phyloP scores from a whole-genome alignment of 2,329 filamentous ascomycete genomes.

The Fusarium ramigenum region DNA sequence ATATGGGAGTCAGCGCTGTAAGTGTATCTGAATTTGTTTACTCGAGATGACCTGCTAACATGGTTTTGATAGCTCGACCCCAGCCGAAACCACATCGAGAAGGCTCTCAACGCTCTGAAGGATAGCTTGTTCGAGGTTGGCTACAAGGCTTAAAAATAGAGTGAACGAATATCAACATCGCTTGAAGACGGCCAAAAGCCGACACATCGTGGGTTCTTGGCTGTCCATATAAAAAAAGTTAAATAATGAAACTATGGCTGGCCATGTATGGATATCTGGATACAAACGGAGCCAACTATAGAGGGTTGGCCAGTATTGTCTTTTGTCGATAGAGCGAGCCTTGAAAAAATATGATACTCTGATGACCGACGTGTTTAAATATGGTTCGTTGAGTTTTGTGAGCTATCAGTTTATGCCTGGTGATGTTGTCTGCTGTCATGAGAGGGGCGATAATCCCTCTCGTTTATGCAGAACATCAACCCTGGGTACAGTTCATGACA shows the following conservation, averaged over 20 bases:
- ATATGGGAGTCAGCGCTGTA: constrained; percentile 94
- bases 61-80: constrained; percentile 69
- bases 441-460: not conserved
- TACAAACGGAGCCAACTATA: constrained; percentile 21
- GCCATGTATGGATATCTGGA: constrained; percentile 16
- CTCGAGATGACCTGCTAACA: constrained; percentile 30
- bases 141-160: constrained; percentile 53
- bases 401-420: constrained; percentile 1
- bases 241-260: constrained; percentile 27
- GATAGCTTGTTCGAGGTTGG: constrained; percentile 79
- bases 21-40: constrained; percentile 45
- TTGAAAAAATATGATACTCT: constrained; percentile 17
- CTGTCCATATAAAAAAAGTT: not conserved
- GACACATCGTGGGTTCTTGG: not conserved
- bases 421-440: not conserved
- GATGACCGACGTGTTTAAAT: constrained; percentile 1
- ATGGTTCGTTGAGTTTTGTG: constrained; percentile 1
- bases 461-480: not conserved
- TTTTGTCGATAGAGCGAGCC: constrained; percentile 25
- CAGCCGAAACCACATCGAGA: constrained; percentile 81
- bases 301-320: constrained; percentile 14
- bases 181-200: not conserved
- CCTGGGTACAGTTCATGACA: no score
- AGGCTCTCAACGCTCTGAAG: constrained; percentile 81
- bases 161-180: not conserved